phyloP scores from a whole-genome alignment of 257 asterid species.

The Solanum corneliomulleri region DNA sequence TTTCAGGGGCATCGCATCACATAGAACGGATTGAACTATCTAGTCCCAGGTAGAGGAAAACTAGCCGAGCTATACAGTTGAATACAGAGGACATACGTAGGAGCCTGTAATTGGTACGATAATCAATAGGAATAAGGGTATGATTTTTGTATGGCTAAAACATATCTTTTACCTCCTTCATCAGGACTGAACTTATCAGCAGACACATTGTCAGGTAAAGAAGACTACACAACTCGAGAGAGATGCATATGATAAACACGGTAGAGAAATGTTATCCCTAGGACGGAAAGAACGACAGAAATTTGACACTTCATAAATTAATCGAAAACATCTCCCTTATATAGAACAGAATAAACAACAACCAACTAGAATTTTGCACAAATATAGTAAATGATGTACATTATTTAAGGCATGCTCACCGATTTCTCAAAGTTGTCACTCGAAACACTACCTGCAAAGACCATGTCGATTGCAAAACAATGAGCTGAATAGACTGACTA shows the following conservation, averaged over 20 bases:
- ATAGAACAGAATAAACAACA: not conserved
- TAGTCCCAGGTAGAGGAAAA: not conserved
- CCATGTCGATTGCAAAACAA: not conserved
- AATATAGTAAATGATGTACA: not conserved
- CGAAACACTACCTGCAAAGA: constrained; percentile 61
- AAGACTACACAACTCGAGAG: not conserved
- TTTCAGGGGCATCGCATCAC: not conserved
- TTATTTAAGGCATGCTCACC: constrained; percentile 32
- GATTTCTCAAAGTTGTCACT: constrained; percentile 42
- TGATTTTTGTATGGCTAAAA: not conserved
- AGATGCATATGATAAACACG: not conserved
- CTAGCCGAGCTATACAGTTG: not conserved
- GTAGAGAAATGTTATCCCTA: not conserved
- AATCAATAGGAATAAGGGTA: not conserved
- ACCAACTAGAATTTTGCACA: not conserved
- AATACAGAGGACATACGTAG: not conserved
- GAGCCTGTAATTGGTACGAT: not conserved
- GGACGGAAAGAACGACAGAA: not conserved
- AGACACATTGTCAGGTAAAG: not conserved
- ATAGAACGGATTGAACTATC: not conserved
- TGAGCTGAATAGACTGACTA: not conserved
- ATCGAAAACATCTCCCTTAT: not conserved
- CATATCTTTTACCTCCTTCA: not conserved
- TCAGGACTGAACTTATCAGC: not conserved
- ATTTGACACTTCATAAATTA: not conserved